Evolutionary conservation across 148 eudicot genomes (phyloP), one percentile per base, ranked within the genome.

Genomic region (Vaccinium myrtillus): DNA sequence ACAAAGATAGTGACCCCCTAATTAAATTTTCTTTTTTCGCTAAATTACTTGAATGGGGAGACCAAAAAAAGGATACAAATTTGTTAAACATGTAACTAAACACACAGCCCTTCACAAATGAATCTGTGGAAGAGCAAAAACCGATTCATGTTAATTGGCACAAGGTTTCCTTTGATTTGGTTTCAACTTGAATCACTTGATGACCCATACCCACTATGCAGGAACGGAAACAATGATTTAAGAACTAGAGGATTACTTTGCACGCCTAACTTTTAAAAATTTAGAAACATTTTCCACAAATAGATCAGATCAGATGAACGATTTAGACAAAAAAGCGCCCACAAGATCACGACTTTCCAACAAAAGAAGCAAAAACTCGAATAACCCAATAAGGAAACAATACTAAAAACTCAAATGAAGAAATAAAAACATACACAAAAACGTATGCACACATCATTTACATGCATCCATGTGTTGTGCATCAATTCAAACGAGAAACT

Each of bases 401-500:
- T 0, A 14, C 25, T 49, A 25, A 12, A 70, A 19, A 23, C 25
- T 14, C 10, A 82, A 21, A 36, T 39, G 63, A 54, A 1, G n/a
- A 32, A 48, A 43, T 43, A 51, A 83, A 43, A 43, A 43, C 5
- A 43, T 43, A 43, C 46, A 43, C 46, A 43, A 43, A 39, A 43
- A 43, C 46, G 46, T 43, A 43, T 43, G 46, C 46, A 43, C 69
- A n/a, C 23, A 61, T 61, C 27, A n/a, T 8, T n/a, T 8, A 61
- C 69, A 61, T 61, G n/a, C 69, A 61, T 61, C 25, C 59, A 2
- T 55, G 59, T 18, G 59, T 55, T 55, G 59, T 55, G 19, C 0
- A 59, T 23, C 46, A 43, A 39, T 81, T 53, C 56, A 6, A 71
- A 51, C 30, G 78, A 69, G 50, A 85, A 89, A 82, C 92, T 88